Percentiles rank a stretch among this genome's conserved stretches.
phyloP scores from a whole-genome alignment of 768 basidiomycete genomes.

The Bullera alba region DNA sequence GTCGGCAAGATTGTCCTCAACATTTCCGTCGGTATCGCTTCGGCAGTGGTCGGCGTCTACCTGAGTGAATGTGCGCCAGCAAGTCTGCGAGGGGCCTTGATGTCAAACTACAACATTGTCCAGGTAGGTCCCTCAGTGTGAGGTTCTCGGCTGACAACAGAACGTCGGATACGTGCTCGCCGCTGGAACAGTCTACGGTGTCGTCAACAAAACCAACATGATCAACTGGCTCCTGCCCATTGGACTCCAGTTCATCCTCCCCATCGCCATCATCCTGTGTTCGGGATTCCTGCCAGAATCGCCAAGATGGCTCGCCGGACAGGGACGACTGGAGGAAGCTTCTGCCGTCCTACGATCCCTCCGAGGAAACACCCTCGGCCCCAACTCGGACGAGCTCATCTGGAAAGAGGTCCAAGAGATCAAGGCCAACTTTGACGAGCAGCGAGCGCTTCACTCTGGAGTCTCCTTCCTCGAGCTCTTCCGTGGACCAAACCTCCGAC shows the following conservation, averaged over 20 bases:
- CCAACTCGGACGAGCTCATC: background rate
- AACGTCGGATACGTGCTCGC: constrained; percentile 6
- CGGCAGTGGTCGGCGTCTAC: constrained; percentile 9
- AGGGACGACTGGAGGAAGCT: constrained; percentile 10
- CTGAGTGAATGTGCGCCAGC: constrained; percentile 12
- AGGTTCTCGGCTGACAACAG: too few species aligned
- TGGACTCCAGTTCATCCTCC: constrained; percentile 10
- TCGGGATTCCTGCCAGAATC: constrained; percentile 6
- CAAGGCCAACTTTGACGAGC: background rate
- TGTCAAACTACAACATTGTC: constrained; percentile 6
- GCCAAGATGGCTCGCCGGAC: constrained; percentile 1
- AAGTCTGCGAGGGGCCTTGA: constrained; percentile 10
- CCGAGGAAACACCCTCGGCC: background rate
- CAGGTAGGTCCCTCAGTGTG: too few species aligned
- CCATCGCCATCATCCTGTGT: constrained; percentile 4
- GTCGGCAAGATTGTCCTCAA: constrained; percentile 13
- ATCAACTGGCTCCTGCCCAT: constrained; percentile 13
- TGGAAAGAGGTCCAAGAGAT: constrained; percentile 2
- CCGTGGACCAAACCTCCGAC: constrained; percentile 5
- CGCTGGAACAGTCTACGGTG: constrained; percentile 5
- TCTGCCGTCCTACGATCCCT: background rate
- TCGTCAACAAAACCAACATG: background rate
- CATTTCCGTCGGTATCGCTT: constrained; percentile 10
- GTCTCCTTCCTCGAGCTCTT: constrained; percentile 6
- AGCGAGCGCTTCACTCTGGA: background rate